Base-by-base conservation (phyloP, 768 basidiomycete genomes). In the Rhodocollybia butyracea region DNA sequence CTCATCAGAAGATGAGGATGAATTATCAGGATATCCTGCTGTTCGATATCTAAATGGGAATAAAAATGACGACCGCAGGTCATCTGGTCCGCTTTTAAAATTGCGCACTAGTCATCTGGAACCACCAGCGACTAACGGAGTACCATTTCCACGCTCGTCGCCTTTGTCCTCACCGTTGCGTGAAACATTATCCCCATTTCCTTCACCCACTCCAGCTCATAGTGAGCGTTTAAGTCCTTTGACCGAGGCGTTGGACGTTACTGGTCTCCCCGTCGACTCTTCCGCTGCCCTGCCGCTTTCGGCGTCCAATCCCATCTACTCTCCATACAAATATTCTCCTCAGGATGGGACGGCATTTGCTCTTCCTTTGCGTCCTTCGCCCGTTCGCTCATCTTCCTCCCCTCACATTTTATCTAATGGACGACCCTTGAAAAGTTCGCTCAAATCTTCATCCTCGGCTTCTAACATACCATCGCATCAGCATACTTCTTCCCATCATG, bases 401-500 rank as follows among this genome's bases (percentile, higher is more conserved):
- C 61, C 76, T 70, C 39, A 41, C 13, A 75, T 86, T 51, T 67
- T 84, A 26, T 73, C 82, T 19, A 92, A 86, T 55, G 93, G 94
- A 41, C 91, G 91, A 65, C 89, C 92, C 3, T 85, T 97, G 70
- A 92, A 92, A 64, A 80, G 89, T 0, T 89, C 91, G 1, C 81
- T 97, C 62, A 97, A 96, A 67, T 72, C 71, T 5, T 80, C 79
- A 31, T 73, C 74, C 7, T 82, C 82, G 11, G 67, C 77, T 2
- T 77, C 79, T 40, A 73, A 71, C 60, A 79, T 82, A 50, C 68
- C 73, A 40, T 72, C 71, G 63, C 66, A 70, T 53, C 61, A 63
- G 48, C 66, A 67, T 59, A 22, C 59, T 60, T 43, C 54, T 60
- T 43, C 54, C 65, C 31, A 60, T 27, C 38, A 56, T 55, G 53